Conservation (phyloP, 169 alveolate genomes). For the Eimeria praecox region DNA sequence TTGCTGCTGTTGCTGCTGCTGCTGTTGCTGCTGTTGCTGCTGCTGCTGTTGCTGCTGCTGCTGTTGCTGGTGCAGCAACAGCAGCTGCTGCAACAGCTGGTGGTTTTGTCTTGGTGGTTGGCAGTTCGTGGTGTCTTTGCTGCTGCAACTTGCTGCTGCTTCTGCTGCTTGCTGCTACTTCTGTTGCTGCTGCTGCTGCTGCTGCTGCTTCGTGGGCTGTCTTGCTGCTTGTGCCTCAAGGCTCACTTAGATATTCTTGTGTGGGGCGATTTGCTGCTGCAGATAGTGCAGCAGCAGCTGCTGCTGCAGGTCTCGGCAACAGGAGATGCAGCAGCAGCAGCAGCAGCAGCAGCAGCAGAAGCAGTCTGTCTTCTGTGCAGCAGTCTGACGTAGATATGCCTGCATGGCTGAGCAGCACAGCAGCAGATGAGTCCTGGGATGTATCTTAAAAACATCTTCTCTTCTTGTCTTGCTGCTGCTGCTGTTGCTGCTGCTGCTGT, state of each 20-base stretch:
- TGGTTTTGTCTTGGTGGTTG: background rate
- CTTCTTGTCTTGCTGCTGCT: constrained; percentile 10
- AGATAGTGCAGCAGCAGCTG: background rate
- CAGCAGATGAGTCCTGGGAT: background rate
- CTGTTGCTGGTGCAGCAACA: background rate
- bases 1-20: background rate
- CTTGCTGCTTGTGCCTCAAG: background rate
- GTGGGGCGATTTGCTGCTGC: background rate
- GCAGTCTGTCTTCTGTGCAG: constrained; percentile 15
- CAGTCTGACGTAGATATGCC: constrained; percentile 1
- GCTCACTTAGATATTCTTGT: background rate
- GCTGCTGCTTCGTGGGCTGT: background rate
- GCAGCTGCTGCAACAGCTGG: background rate
- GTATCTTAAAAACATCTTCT: background rate
- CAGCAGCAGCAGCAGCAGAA: constrained; percentile 25
- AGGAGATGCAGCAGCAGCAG: background rate
- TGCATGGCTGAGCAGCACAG: constrained; percentile 2
- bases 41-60: background rate
- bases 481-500: background rate
- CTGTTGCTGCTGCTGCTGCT: background rate
- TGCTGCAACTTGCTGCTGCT: background rate
- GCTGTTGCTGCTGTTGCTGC: no score
- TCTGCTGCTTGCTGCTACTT: background rate
- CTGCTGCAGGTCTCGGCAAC: background rate
- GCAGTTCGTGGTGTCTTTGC: background rate